Evolutionary conservation across 2,329 filamentous ascomycete genomes (phyloP), one percentile per base, ranked within the genome.

Genomic region (Ophiognomonia clavigignenti-juglandacearum): DNA sequence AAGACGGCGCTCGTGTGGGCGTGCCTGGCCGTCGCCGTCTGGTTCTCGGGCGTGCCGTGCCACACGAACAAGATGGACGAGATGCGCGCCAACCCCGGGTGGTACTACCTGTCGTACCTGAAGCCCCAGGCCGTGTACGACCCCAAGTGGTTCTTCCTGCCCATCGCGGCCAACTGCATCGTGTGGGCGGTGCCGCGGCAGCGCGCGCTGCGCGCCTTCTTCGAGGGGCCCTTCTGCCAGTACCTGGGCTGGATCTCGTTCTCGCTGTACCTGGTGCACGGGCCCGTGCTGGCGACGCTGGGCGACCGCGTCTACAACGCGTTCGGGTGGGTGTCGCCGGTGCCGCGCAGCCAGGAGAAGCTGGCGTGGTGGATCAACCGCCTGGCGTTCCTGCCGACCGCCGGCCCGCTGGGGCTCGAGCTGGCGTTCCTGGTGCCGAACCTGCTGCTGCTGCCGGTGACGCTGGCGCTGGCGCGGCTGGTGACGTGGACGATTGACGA

Each of bases 141-240:
- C 58, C 74, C 72, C 57, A 85, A 85, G 61, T 85, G 80, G 80
- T 85, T 85, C 63, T 85, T 73, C 58, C 70, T 85, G 3, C 82
- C 82, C 59, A 79, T 73, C 67, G 81, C 80, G 1, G 72, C 82
- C 2, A 66, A 70, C 22, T 70, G 82, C 44, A 59, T 83, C 0
- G 73, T 87, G 0, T 67, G 74, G 1, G 70, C 74, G 0, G 66
- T 80, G 3, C 75, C 77, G 6, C 76, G 75, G n/a, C 71, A 86
- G n/a, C 56, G 63, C 4, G 76, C 72, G 72, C 66, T 84, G 14
- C 76, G 73, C 61, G 52, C 62, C 3, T 78, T 83, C 57, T 83
- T 85, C 55, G 80, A 82, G 59, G 68, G 65, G 1, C 66, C 66
- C 5, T 74, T 82, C 56, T 78, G 74, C 56, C 81, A 82, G 57